Conservation (phyloP, 306 rosid genomes). For the Cucumis hystrix region DNA sequence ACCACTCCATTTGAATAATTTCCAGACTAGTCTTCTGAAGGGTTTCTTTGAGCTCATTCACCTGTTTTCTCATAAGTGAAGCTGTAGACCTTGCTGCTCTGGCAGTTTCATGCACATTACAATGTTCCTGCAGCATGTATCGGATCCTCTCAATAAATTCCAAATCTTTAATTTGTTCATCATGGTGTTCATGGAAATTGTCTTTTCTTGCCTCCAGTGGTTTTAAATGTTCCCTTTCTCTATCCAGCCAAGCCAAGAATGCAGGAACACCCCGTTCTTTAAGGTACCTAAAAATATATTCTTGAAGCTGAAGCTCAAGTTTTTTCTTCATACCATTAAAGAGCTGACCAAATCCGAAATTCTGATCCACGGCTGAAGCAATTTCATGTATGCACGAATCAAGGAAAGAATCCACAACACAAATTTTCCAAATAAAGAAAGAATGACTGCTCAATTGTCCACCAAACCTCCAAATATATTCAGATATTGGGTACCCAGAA, state of each 20-base stretch:
- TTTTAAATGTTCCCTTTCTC: conserved; percentile 56
- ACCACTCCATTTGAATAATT: conserved; percentile 88
- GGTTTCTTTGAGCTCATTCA: conserved; percentile 66
- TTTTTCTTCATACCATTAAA: conserved; percentile 64
- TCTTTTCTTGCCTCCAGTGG: conserved; percentile 48
- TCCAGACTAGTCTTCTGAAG: conserved; percentile 65
- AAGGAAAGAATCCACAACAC: conserved; percentile 72
- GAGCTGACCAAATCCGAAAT: conserved; percentile 78
- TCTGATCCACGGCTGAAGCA: conserved; percentile 79
- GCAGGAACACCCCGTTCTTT: conserved; percentile 61
- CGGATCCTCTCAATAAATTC: conserved; percentile 48
- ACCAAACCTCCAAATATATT: conserved; percentile 68
- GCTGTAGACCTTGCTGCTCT: conserved; percentile 84
- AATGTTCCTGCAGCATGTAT: conserved; percentile 76
- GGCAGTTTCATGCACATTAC: conserved; percentile 87
- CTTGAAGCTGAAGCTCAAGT: conserved; percentile 78
- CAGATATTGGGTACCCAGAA: conserved; percentile 72
- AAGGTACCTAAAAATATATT: conserved; percentile 50
- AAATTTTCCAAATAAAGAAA: conserved; percentile 82
- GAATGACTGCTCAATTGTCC: conserved; percentile 47
- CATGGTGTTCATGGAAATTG: conserved; percentile 28
- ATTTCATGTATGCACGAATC: conserved; percentile 76
- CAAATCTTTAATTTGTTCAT: conserved; percentile 40
- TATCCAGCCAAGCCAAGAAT: conserved; percentile 59
- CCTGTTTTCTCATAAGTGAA: conserved; percentile 60